phyloP scores from a whole-genome alignment of 345 rosid species.

The Mercurialis annua region DNA sequence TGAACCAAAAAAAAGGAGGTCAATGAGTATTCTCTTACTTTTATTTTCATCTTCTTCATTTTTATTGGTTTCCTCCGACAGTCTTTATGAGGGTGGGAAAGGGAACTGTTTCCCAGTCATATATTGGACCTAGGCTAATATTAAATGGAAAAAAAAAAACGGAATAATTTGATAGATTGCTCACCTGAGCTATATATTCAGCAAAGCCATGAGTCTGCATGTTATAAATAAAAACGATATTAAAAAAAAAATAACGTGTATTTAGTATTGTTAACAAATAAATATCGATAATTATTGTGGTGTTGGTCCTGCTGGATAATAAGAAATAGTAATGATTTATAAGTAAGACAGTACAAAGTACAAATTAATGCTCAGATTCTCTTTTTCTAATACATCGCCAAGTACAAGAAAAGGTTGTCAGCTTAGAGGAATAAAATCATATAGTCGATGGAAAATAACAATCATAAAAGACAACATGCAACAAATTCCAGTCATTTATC shows the following conservation, averaged over 20 bases:
- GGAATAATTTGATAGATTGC: conserved; percentile 18
- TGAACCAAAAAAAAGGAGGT: no score
- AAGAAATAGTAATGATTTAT: no score
- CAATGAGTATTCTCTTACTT: no score
- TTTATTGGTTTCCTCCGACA: no score
- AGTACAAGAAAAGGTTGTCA: not conserved
- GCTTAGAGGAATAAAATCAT: not conserved
- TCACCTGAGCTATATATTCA: conserved; percentile 98
- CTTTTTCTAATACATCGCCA: not conserved
- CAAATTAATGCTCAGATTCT: no score
- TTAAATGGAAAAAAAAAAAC: conserved; percentile 1
- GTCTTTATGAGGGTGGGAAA: not conserved
- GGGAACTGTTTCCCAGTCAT: conserved; percentile 1
- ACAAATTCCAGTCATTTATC: not conserved
- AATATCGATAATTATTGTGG: no score
- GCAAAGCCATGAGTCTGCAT: conserved; percentile 97
- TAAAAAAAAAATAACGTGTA: conserved; percentile 22
- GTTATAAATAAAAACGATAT: no score
- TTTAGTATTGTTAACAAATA: no score
- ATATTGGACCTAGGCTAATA: not conserved
- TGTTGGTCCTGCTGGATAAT: no score
- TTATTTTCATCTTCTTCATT: no score
- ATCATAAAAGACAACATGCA: not conserved
- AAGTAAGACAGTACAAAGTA: no score
- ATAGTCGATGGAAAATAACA: not conserved